Conservation (phyloP, 1,284 basidiomycete genomes). For the Trametes versicolor region DNA sequence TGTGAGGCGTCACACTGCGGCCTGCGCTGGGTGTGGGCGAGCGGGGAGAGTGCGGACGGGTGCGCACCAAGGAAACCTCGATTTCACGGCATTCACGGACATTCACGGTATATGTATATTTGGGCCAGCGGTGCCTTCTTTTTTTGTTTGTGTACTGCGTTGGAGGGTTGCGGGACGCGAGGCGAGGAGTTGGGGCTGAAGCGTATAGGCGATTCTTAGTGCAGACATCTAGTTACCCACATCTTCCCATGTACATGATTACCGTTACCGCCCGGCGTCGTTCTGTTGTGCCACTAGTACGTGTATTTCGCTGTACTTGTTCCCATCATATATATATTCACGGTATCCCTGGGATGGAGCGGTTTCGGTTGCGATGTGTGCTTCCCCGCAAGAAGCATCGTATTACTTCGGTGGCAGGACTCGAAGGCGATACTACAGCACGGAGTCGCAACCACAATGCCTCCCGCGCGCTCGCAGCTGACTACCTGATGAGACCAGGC, state of each 20-base stretch:
- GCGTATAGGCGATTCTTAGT: neutral
- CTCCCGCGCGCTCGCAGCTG: no score
- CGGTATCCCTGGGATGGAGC: neutral
- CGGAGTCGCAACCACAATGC: no score
- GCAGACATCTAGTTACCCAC: conserved; percentile 10
- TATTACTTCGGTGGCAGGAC: no score
- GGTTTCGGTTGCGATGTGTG: neutral
- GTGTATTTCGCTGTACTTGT: conserved; percentile 24
- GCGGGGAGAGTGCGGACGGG: neutral
- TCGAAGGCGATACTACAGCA: no score
- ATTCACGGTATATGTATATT: conserved; percentile 19
- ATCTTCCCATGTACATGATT: conserved; percentile 22
- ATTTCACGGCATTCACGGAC: conserved; percentile 9
- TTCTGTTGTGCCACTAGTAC: conserved; percentile 31
- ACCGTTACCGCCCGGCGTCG: conserved; percentile 7
- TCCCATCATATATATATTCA: conserved; percentile 5
- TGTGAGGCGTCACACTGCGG: conserved; percentile 34
- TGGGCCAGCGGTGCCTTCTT: conserved; percentile 1
- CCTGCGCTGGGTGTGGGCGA: neutral
- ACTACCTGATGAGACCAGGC: no score
- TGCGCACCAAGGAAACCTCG: neutral
- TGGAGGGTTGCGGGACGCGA: neutral
- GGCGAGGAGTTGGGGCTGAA: neutral
- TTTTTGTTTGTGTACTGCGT: conserved; percentile 17
- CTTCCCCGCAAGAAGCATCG: neutral